Conservation (phyloP, 129 eudicot genomes). For the Chrysanthemum seticuspe region DNA sequence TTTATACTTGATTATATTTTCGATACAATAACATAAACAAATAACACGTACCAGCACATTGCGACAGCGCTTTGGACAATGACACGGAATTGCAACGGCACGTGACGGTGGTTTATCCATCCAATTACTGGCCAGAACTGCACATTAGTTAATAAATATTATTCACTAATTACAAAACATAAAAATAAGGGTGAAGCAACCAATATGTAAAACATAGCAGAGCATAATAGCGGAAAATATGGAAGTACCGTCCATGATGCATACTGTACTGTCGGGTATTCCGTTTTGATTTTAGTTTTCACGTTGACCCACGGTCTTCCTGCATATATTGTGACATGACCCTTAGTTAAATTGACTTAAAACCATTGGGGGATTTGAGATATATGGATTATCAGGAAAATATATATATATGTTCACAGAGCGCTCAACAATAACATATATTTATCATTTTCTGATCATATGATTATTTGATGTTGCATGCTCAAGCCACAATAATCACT, state of each 20-base stretch:
- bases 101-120: constrained; percentile 88
- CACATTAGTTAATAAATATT: constrained; percentile 6
- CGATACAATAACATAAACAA: neutral
- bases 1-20: neutral
- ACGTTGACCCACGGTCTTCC: constrained; percentile 82
- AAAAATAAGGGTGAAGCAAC: neutral
- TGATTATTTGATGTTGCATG: neutral
- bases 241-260: constrained; percentile 82
- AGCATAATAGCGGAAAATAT: neutral
- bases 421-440: no score
- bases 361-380: constrained; percentile 2
- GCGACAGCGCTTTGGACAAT: constrained; percentile 80
- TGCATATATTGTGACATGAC: constrained; percentile 28
- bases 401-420: no score
- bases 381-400: neutral
- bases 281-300: constrained; percentile 77
- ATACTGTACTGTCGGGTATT: constrained; percentile 82
- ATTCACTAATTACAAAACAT: neutral
- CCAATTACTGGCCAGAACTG: constrained; percentile 98
- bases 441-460: neutral
- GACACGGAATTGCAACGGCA: constrained; percentile 93
- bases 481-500: neutral
- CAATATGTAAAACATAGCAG: neutral
- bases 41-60: constrained; percentile 63
- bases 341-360: constrained; percentile 7